These are phyloP conservation scores for Murraya koenigii DNA, from an alignment of 345 rosid species.

Conservation along the genomic window DNA sequence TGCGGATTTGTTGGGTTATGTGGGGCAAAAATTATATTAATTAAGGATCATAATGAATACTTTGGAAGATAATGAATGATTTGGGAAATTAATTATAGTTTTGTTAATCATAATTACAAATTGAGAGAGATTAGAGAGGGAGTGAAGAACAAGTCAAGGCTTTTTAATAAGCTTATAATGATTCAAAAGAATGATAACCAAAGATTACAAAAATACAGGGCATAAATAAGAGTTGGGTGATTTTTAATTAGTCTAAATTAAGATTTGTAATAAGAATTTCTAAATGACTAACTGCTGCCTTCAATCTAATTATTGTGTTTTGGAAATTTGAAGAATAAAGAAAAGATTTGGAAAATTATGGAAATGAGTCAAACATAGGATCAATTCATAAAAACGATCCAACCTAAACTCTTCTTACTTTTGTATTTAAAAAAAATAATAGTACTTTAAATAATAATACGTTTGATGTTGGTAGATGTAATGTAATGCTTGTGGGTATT, in stretches of 20 bases:
- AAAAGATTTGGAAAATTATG: not conserved
- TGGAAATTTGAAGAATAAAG: not conserved
- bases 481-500: too few relatives aligned
- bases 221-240: not conserved
- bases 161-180: not conserved
- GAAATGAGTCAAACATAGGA: too few relatives aligned
- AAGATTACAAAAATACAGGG: not conserved
- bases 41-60: conserved; percentile 11
- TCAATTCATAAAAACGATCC: too few relatives aligned
- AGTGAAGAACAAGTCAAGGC: not conserved
- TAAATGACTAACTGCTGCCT: not conserved
- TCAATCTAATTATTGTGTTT: not conserved
- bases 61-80: not conserved
- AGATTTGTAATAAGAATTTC: not conserved
- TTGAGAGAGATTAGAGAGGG: not conserved
- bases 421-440: too few relatives aligned
- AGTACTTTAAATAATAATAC: too few relatives aligned
- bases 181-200: not conserved
- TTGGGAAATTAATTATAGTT: not conserved
- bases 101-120: not conserved
- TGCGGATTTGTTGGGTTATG: conserved; percentile 31
- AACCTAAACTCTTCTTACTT: too few relatives aligned
- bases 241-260: not conserved
- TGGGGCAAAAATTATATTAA: conserved; percentile 9
- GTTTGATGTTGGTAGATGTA: too few relatives aligned